Evolutionary conservation across 2,329 filamentous ascomycete genomes (phyloP).

Genomic region (Botryotinia convoluta): DNA sequence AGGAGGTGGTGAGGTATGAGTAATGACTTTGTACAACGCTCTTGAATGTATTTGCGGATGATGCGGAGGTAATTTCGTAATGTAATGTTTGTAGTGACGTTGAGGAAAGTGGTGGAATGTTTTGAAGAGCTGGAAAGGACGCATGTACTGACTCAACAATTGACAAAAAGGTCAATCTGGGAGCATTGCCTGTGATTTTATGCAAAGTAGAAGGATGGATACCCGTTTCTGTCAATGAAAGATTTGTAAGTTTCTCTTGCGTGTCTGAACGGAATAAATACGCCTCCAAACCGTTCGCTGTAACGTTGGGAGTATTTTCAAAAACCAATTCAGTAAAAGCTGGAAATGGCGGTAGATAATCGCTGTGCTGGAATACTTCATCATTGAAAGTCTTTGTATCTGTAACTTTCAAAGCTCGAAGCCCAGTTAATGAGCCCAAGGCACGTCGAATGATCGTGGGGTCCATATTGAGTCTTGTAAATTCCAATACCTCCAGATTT

Average conservation of each 20-base stretch:
- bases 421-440: conserved; percentile 61
- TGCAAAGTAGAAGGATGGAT: conserved; percentile 51
- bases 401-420: conserved; percentile 73
- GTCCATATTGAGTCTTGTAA: conserved; percentile 67
- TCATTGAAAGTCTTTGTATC: conserved; percentile 71
- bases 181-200: conserved; percentile 43
- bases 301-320: conserved; percentile 68
- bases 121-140: conserved; percentile 53
- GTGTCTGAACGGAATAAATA: conserved; percentile 65
- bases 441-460: conserved; percentile 68
- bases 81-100: conserved; percentile 68
- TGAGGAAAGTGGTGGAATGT: conserved; percentile 64
- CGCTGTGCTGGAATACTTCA: conserved; percentile 65
- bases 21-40: conserved; percentile 67
- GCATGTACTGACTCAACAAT: conserved; percentile 55
- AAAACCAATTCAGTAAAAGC: conserved; percentile 71
- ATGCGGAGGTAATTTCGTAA: conserved; percentile 72
- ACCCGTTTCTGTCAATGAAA: conserved; percentile 71
- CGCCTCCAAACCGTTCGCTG: conserved; percentile 63
- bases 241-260: conserved; percentile 58
- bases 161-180: conserved; percentile 47
- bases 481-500: conserved; percentile 69
- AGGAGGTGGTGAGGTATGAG: conserved; percentile 78
- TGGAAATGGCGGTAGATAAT: conserved; percentile 69
- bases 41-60: conserved; percentile 55